Evolutionary conservation across 169 alveolate genomes (phyloP).

Genomic region (Theileria parva): DNA sequence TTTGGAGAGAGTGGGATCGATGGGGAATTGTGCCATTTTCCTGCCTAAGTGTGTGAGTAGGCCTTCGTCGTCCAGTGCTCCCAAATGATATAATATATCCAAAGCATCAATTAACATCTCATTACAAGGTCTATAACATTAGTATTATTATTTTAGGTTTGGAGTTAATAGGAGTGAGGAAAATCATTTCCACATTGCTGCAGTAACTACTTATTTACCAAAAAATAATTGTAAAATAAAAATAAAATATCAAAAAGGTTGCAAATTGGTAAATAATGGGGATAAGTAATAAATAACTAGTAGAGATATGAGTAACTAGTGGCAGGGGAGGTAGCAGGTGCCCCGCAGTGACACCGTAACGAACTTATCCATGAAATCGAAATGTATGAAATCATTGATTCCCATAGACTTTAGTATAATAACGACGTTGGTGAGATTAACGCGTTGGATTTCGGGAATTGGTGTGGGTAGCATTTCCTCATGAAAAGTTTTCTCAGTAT

Average conservation of each 20-base stretch:
- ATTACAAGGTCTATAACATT: constrained; percentile 42
- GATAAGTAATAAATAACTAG: not conserved
- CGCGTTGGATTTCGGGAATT: constrained; percentile 99
- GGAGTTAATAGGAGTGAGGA: no score
- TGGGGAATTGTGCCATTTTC: constrained; percentile 99
- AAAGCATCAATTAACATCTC: constrained; percentile 95
- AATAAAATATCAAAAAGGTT: no score
- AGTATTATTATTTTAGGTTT: not conserved
- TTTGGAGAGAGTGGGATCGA: constrained; percentile 95
- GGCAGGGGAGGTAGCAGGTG: constrained; percentile 47
- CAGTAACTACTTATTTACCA: no score
- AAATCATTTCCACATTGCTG: no score
- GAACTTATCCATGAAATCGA: constrained; percentile 98
- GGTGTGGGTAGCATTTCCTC: constrained; percentile 99
- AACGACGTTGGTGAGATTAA: constrained; percentile 97
- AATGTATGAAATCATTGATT: constrained; percentile 95
- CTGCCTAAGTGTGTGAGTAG: constrained; percentile 98
- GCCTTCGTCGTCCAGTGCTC: constrained; percentile 99
- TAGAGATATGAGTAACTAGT: not conserved
- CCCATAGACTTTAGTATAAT: constrained; percentile 99
- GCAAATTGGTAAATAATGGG: no score
- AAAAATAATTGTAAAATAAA: no score
- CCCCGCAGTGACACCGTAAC: constrained; percentile 79
- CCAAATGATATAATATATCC: constrained; percentile 96
- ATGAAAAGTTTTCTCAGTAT: constrained; percentile 96